Evolutionary conservation across 2,329 filamentous ascomycete species (phyloP), one percentile per base, ranked within the genome.

Genomic region (Talaromyces sp.): DNA sequence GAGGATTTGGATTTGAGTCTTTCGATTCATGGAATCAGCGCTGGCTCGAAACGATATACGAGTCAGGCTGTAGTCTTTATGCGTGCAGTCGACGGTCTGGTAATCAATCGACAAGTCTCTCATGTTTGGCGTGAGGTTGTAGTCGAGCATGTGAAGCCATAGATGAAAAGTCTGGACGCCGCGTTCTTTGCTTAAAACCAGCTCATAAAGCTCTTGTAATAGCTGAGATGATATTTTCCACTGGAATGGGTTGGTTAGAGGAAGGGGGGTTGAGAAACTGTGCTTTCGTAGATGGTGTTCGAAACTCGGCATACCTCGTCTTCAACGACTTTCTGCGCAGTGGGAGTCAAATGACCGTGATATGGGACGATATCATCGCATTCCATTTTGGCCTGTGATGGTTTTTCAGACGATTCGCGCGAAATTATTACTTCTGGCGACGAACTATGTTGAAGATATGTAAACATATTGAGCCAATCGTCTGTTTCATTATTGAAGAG

Each of bases 1-100:
- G 17, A 61, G 60, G n/a, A 61, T 28, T 32, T 61, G 60, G 30
- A 61, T 39, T 53, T 57, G 51, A 25, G 39, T 61, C 36, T 61
- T 61, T 39, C 60, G 49, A 39, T 61, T 61, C 28, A 53, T 49
- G 9, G 9, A 47, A 9, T 61, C 60, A 22, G 47, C 49, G 32
- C 55, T 61, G 13, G 60, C 55, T 6, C 27, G 51, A 8, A 61
- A 33, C 19, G 49, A 58, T 42, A 61, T 36, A 36, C 55, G 55
- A 11, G 53, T 22, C 8, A 61, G 30, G 33, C 44, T 42, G 9
- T 58, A 61, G 28, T 61, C 55, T 13, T 54, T 15, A 47, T 58
- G 15, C n/a, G 28, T 53, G n/a, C 55, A 61, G 4, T 44, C 13
- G 15, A 55, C 30, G 15, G 44, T 58, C 17, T 55, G 55, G 30